Conservation (phyloP, 169 alveolate genomes). For the Perkinsus chesapeaki region DNA sequence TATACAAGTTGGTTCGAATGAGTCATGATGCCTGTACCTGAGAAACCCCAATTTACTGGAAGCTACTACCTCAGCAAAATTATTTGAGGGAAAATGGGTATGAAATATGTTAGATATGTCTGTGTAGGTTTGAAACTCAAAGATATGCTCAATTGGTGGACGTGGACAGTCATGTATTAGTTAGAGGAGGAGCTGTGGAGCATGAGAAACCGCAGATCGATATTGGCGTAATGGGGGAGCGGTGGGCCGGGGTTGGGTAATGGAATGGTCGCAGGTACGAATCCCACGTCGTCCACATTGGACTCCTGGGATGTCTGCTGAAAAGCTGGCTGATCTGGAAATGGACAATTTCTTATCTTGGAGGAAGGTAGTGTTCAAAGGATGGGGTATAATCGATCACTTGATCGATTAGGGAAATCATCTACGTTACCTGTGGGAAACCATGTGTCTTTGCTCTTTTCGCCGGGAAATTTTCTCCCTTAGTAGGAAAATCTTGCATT, state of each 20-base stretch:
- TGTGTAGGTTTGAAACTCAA: not conserved
- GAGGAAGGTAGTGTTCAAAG: constrained; percentile 46
- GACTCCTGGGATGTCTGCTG: constrained; percentile 14
- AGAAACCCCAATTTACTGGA: too few relatives aligned
- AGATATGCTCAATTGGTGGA: not conserved
- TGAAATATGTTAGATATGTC: not conserved
- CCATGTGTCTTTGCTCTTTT: too few relatives aligned
- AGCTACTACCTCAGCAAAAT: too few relatives aligned
- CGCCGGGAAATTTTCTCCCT: too few relatives aligned
- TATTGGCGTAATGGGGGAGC: not conserved
- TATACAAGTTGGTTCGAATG: too few relatives aligned
- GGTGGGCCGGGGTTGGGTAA: not conserved
- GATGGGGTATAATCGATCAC: constrained; percentile 12
- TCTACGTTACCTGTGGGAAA: too few relatives aligned
- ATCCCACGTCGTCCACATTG: not conserved
- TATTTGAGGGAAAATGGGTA: too few relatives aligned
- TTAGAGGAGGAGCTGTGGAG: not conserved
- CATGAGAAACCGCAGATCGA: not conserved
- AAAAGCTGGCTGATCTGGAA: constrained; percentile 43
- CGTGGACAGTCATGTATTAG: not conserved
- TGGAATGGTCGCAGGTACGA: not conserved
- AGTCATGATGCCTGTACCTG: too few relatives aligned
- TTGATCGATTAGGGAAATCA: not conserved
- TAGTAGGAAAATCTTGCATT: too few relatives aligned
- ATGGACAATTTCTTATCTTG: constrained; percentile 45